A percentile compares a stretch with the other conserved stretches of the same genome.
Evolutionary conservation across 129 eudicot species (phyloP).

Genomic region (Arctium lappa): DNA sequence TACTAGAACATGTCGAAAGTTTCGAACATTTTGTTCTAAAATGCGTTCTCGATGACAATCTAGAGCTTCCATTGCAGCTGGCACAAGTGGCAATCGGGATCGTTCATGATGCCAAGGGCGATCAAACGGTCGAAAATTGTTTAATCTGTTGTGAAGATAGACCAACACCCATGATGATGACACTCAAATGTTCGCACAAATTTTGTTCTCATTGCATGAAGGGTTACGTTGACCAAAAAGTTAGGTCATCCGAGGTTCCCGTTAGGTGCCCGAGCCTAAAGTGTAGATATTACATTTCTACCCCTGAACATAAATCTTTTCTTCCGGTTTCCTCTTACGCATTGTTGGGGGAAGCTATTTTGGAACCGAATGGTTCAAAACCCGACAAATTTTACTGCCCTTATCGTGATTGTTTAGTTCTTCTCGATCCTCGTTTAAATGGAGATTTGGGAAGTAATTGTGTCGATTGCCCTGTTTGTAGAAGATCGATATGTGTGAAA

Average conservation of each 20-base stretch:
- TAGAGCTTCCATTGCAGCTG: slow-evolving; percentile 42
- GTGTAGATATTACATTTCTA: slow-evolving; percentile 67
- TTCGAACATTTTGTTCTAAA: slow-evolving; percentile 57
- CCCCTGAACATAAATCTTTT: slow-evolving; percentile 54
- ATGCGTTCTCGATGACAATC: slow-evolving; percentile 31
- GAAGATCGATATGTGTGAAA: slow-evolving; percentile 50
- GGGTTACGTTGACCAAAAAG: slow-evolving; percentile 58
- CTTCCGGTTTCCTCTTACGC: slow-evolving; percentile 63
- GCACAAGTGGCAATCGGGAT: slow-evolving; percentile 80
- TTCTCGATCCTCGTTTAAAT: slow-evolving; percentile 51
- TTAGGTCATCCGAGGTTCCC: slow-evolving; percentile 53
- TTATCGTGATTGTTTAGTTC: slow-evolving; percentile 52
- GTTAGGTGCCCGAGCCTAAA: slow-evolving; percentile 58
- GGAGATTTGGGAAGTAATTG: slow-evolving; percentile 35
- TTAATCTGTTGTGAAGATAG: slow-evolving; percentile 65
- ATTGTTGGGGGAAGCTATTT: slow-evolving; percentile 41
- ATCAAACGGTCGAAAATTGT: slow-evolving; percentile 37
- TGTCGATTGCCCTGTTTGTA: slow-evolving; percentile 62
- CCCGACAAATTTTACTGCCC: slow-evolving; percentile 50
- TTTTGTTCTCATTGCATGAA: slow-evolving; percentile 79
- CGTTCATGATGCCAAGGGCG: slow-evolving; percentile 41
- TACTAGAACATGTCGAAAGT: slow-evolving; percentile 42
- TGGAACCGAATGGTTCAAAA: slow-evolving; percentile 32
- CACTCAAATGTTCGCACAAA: slow-evolving; percentile 66
- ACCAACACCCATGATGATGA: slow-evolving; percentile 53